Percentiles rank a stretch among this genome's conserved stretches.
Conservation (phyloP, 129 eudicot species). For the sunflower (Helianthus annuus) region DNA sequence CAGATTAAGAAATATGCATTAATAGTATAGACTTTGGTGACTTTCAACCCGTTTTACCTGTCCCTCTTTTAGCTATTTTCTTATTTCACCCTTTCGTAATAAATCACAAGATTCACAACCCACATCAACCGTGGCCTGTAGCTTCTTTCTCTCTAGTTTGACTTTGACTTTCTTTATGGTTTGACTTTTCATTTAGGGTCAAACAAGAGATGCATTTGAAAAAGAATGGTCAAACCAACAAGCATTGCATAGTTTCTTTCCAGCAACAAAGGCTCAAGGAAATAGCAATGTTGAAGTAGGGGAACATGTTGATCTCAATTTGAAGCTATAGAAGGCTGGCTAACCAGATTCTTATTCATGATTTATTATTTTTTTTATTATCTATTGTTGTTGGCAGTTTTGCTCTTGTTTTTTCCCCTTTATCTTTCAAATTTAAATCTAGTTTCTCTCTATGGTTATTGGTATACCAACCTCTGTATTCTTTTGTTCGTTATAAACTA, state of each 20-base stretch:
- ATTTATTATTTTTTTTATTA: neutral
- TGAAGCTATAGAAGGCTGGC: slow-evolving; percentile 48
- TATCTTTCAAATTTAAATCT: neutral
- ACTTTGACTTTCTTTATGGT: neutral
- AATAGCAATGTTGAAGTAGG: slow-evolving; percentile 38
- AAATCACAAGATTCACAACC: neutral
- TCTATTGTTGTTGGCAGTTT: neutral
- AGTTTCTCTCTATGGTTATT: too few species aligned
- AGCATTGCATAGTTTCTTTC: slow-evolving; percentile 56
- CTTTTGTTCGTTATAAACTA: too few species aligned
- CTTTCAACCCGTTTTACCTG: neutral
- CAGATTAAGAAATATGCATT: neutral
- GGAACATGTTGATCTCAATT: slow-evolving; percentile 66
- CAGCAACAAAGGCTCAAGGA: slow-evolving; percentile 39
- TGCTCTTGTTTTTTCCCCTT: slow-evolving; percentile 9
- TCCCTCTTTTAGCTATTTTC: neutral
- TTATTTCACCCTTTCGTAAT: neutral
- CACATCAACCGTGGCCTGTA: neutral
- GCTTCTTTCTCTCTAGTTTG: neutral
- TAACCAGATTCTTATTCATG: neutral
- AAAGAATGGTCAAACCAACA: slow-evolving; percentile 37
- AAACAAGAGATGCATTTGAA: slow-evolving; percentile 21
- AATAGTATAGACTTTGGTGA: neutral
- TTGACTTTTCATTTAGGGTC: slow-evolving; percentile 43
- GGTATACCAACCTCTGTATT: too few species aligned